Evolutionary conservation across 176 grass and related monocot genomes (phyloP).

Genomic region (Lolium multiflorum): DNA sequence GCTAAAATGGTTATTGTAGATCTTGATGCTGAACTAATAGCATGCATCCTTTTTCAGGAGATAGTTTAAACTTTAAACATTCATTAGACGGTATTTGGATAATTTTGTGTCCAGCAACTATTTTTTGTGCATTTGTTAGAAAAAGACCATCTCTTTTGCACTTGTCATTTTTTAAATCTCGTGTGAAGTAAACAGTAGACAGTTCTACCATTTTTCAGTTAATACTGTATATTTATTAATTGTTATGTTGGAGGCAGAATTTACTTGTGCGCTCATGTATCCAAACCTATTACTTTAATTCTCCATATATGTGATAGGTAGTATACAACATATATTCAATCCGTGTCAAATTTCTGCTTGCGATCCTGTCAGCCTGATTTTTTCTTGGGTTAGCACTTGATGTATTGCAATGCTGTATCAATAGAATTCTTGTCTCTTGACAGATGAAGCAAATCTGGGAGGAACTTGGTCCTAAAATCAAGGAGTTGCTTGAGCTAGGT

Average conservation of each 20-base stretch:
- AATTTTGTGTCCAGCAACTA: neutral
- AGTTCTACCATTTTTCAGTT: conserved; percentile 35
- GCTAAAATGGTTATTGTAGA: too few relatives aligned
- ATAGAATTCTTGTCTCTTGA: conserved; percentile 25
- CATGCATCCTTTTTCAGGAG: neutral
- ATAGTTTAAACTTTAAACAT: conserved; percentile 1
- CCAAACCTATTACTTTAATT: neutral
- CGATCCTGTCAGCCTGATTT: neutral
- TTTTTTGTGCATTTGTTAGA: neutral
- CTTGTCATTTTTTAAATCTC: neutral
- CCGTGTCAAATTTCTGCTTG: neutral
- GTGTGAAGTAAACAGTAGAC: neutral
- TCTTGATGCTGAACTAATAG: neutral
- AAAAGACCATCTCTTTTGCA: neutral
- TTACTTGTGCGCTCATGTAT: neutral
- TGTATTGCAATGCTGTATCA: conserved; percentile 19
- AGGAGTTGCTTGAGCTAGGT: conserved; percentile 83
- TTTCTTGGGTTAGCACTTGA: neutral
- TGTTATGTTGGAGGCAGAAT: neutral
- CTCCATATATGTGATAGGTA: conserved; percentile 10
- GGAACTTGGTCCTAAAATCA: conserved; percentile 84
- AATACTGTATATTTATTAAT: neutral
- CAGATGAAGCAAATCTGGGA: conserved; percentile 89
- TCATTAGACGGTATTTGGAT: conserved; percentile 19
- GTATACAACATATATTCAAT: neutral